Evolutionary conservation across 768 basidiomycete genomes (phyloP).

Genomic region (Hortiboletus flavorubellus): DNA sequence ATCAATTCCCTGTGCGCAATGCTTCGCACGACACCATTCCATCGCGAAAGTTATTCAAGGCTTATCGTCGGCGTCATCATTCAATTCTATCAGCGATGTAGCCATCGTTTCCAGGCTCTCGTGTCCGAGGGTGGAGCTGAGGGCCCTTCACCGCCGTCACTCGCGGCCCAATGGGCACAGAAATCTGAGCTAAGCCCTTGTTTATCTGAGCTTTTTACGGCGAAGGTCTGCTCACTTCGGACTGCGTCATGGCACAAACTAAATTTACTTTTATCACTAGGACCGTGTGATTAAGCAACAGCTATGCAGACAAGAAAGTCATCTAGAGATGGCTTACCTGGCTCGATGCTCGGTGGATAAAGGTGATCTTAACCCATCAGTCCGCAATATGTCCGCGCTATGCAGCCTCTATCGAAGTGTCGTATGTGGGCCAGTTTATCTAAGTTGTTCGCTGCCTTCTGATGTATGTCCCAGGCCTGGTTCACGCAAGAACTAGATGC

Average conservation of each 20-base stretch:
- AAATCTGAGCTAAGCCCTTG: conserved; percentile 73
- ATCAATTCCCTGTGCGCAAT: conserved; percentile 91
- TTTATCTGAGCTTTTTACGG: conserved; percentile 59
- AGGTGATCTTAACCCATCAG: conserved; percentile 66
- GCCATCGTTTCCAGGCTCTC: conserved; percentile 78
- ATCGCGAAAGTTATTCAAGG: conserved; percentile 91
- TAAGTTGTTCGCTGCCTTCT: conserved; percentile 4
- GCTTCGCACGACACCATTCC: conserved; percentile 90
- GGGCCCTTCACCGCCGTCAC: conserved; percentile 45
- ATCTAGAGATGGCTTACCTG: conserved; percentile 69
- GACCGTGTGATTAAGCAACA: conserved; percentile 45
- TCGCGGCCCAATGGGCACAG: conserved; percentile 83
- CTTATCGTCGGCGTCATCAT: conserved; percentile 91
- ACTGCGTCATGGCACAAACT: neutral
- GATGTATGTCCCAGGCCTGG: conserved; percentile 60
- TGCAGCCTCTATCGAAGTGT: conserved; percentile 84
- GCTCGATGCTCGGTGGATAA: conserved; percentile 51
- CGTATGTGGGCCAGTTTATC: conserved; percentile 44
- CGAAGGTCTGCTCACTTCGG: conserved; percentile 42
- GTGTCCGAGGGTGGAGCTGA: conserved; percentile 43
- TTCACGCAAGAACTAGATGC: conserved; percentile 69
- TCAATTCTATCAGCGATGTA: conserved; percentile 94
- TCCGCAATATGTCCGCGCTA: conserved; percentile 69
- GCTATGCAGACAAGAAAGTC: conserved; percentile 73
- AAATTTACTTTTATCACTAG: conserved; percentile 26